Evolutionary conservation across 2,329 filamentous ascomycete genomes (phyloP).

Genomic region (Exophiala phaeomuriformis): DNA sequence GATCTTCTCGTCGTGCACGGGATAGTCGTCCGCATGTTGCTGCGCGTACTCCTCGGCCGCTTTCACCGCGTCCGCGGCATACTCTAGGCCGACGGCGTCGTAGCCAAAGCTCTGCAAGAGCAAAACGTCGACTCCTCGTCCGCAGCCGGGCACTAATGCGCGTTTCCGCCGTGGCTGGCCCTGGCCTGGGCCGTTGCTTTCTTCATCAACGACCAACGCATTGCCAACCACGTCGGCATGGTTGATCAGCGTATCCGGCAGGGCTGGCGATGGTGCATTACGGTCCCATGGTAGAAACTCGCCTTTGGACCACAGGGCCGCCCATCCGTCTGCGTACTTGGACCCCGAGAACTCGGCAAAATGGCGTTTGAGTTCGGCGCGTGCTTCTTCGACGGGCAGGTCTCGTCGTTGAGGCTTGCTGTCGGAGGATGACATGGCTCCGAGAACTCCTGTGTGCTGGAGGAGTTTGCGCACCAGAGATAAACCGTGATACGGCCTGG

Average conservation of each 20-base stretch:
- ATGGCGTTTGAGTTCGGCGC: slow-evolving; percentile 28
- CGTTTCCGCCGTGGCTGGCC: slow-evolving; percentile 37
- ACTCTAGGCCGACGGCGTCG: slow-evolving; percentile 68
- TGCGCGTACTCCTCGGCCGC: slow-evolving; percentile 32
- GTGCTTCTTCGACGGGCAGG: slow-evolving; percentile 17
- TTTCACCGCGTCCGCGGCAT: slow-evolving; percentile 46
- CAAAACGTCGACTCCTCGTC: slow-evolving; percentile 71
- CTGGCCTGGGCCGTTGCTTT: slow-evolving; percentile 27
- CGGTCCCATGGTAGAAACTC: slow-evolving; percentile 54
- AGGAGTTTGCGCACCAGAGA: neutral
- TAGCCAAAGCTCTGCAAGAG: slow-evolving; percentile 68
- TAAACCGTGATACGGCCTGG: too few relatives aligned
- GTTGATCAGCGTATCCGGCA: slow-evolving; percentile 47
- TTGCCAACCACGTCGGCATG: slow-evolving; percentile 34
- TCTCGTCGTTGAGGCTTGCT: neutral
- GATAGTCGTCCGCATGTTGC: slow-evolving; percentile 33
- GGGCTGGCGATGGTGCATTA: slow-evolving; percentile 51
- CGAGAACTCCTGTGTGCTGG: neutral
- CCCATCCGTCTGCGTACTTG: slow-evolving; percentile 46
- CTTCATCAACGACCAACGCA: slow-evolving; percentile 32
- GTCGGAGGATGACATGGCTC: neutral
- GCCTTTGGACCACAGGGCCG: slow-evolving; percentile 48
- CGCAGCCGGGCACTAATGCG: slow-evolving; percentile 75
- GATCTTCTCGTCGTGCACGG: slow-evolving; percentile 31
- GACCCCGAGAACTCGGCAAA: slow-evolving; percentile 39